Conservation (phyloP, 371 early-diverging fungal genomes). For the Mortierella sp. region DNA sequence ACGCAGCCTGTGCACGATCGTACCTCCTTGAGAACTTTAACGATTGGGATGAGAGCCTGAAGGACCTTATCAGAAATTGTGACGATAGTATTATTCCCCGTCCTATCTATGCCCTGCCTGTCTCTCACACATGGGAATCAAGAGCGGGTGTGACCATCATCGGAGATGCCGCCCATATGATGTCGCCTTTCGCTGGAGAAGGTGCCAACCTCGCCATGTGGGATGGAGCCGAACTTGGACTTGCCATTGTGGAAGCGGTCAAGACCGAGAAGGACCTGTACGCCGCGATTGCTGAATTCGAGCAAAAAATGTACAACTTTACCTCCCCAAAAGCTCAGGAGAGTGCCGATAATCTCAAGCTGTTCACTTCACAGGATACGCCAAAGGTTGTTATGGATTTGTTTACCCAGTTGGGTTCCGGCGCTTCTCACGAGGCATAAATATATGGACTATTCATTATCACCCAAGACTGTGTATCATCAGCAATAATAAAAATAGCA, state of each 20-base stretch:
- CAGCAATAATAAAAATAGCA: too few relatives aligned
- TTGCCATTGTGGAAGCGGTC: constrained; percentile 21
- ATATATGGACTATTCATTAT: too few relatives aligned
- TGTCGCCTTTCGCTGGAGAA: constrained; percentile 63
- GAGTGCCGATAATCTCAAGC: too few relatives aligned
- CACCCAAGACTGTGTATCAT: too few relatives aligned
- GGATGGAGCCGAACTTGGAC: constrained; percentile 54
- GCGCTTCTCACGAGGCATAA: too few relatives aligned
- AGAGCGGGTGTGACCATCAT: constrained; percentile 54
- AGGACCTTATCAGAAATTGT: constrained; percentile 21
- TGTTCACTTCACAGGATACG: neutral
- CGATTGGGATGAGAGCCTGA: constrained; percentile 37
- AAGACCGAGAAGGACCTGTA: constrained; percentile 11
- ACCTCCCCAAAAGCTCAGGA: too few relatives aligned
- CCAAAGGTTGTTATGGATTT: neutral
- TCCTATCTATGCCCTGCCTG: constrained; percentile 53
- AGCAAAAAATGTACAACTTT: too few relatives aligned
- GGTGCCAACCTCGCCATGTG: constrained; percentile 62
- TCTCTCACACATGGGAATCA: constrained; percentile 34
- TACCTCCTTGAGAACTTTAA: constrained; percentile 21
- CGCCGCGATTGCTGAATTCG: too few relatives aligned
- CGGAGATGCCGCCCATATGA: constrained; percentile 67
- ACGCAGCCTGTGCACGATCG: constrained; percentile 12
- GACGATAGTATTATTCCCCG: constrained; percentile 35
- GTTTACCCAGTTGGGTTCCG: too few relatives aligned